Conservation (phyloP, 441 rosid genomes). For the Monsonia emarginata region DNA sequence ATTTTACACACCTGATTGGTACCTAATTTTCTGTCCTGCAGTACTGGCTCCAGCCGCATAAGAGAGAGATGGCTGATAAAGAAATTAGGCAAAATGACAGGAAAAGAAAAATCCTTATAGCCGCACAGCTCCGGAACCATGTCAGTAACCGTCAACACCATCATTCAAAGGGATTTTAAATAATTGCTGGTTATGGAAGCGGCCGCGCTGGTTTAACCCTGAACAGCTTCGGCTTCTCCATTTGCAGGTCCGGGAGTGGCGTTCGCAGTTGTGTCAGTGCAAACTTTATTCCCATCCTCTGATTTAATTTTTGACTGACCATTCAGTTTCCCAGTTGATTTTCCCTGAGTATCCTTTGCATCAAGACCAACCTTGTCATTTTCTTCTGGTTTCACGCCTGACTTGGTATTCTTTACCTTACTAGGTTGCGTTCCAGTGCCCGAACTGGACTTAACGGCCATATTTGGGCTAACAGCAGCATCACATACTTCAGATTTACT, state of each 20-base stretch:
- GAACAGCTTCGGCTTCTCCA: too few relatives aligned
- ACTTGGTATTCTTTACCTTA: slow-evolving; percentile 26
- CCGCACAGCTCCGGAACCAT: slow-evolving; percentile 11
- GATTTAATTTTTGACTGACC: slow-evolving; percentile 26
- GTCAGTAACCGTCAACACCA: slow-evolving; percentile 24
- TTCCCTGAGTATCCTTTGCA: slow-evolving; percentile 14
- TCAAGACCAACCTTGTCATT: slow-evolving; percentile 7
- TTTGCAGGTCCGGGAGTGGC: slow-evolving; percentile 4
- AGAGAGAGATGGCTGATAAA: background rate
- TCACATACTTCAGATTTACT: slow-evolving; percentile 19
- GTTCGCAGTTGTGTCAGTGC: slow-evolving; percentile 14
- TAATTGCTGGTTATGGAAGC: slow-evolving; percentile 19
- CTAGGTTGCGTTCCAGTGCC: slow-evolving; percentile 16
- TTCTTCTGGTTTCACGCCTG: slow-evolving; percentile 18
- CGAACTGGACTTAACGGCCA: slow-evolving; percentile 2
- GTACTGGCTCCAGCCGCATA: background rate
- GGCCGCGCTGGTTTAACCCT: too few relatives aligned
- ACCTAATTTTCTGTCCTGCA: background rate
- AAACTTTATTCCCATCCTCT: slow-evolving; percentile 16
- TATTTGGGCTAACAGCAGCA: slow-evolving; percentile 1
- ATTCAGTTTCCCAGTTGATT: slow-evolving; percentile 26
- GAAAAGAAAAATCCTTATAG: background rate
- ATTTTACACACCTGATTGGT: slow-evolving; percentile 27
- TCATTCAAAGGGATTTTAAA: background rate
- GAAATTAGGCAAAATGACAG: background rate